A percentile compares a stretch with the other conserved stretches of the same genome.
phyloP scores from a whole-genome alignment of 345 rosid species.

The Litchi chinensis region DNA sequence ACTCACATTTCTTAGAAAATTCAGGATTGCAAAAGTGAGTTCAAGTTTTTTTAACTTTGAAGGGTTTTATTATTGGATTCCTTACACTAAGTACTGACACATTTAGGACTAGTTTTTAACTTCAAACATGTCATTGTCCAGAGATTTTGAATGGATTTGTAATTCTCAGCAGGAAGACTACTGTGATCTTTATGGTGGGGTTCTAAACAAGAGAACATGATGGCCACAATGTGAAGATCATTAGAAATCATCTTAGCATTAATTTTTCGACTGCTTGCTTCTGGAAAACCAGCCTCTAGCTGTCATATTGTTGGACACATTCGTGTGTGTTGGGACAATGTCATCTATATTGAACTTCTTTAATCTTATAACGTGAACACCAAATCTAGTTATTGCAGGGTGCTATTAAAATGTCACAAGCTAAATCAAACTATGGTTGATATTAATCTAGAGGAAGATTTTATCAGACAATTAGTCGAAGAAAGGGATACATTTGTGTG shows the following conservation, averaged over 20 bases:
- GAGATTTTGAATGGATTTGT: too few relatives aligned
- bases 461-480: not conserved
- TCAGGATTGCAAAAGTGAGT: too few relatives aligned
- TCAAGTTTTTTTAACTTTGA: not conserved
- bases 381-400: not conserved
- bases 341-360: not conserved
- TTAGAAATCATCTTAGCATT: not conserved
- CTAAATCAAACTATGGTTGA: too few relatives aligned
- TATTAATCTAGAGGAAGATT: not conserved
- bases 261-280: not conserved
- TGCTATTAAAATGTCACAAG: not conserved
- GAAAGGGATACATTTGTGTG: not conserved
- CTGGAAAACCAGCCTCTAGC: conserved; percentile 1
- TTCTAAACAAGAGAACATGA: not conserved
- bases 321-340: not conserved
- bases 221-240: not conserved
- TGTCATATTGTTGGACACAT: not conserved
- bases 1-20: too few relatives aligned
- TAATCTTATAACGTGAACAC: not conserved
- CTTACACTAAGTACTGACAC: not conserved
- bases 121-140: not conserved
- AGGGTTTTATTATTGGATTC: not conserved
- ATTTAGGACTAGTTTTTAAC: not conserved
- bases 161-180: too few relatives aligned
- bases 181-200: not conserved